These are phyloP conservation scores for Neohortaea acidophila DNA, from an alignment of 495 filamentous ascomycete species.

Conservation along the genomic window DNA sequence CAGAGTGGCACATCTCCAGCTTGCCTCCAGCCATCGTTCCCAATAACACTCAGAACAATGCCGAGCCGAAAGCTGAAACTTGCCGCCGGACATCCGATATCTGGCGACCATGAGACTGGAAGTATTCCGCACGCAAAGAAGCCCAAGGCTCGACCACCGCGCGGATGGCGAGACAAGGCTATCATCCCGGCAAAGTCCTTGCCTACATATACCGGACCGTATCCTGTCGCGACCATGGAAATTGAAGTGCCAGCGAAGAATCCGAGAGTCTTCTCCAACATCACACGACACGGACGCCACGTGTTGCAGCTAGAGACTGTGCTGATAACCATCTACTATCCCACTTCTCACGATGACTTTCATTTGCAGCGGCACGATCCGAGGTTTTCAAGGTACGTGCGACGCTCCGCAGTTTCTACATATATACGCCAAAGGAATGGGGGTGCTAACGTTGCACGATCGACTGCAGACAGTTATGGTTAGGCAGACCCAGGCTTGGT, in stretches of 20 bases:
- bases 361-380: background rate
- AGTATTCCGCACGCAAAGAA: constrained; percentile 14
- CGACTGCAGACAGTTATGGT: too few relatives aligned
- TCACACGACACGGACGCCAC: constrained; percentile 23
- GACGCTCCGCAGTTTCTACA: too few relatives aligned
- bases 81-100: background rate
- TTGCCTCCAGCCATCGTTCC: too few relatives aligned
- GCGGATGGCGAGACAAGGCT: constrained; percentile 21
- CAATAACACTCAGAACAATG: too few relatives aligned
- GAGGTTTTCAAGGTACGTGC: constrained; percentile 29
- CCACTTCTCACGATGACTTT: constrained; percentile 11
- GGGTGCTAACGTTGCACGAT: too few relatives aligned
- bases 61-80: too few relatives aligned
- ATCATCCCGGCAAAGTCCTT: constrained; percentile 21
- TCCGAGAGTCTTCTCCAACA: constrained; percentile 26
- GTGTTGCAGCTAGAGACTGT: constrained; percentile 28
- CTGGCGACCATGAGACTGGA: constrained; percentile 3
- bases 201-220: constrained; percentile 27
- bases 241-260: constrained; percentile 27
- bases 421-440: too few relatives aligned
- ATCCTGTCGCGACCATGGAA: constrained; percentile 28
- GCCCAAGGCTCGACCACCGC: constrained; percentile 23
- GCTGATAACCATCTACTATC: constrained; percentile 30
- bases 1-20: too few relatives aligned
- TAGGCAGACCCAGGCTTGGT: constrained; percentile 33